Base-by-base conservation (phyloP, 306 rosid genomes). In the Cicer pinnatifidum region DNA sequence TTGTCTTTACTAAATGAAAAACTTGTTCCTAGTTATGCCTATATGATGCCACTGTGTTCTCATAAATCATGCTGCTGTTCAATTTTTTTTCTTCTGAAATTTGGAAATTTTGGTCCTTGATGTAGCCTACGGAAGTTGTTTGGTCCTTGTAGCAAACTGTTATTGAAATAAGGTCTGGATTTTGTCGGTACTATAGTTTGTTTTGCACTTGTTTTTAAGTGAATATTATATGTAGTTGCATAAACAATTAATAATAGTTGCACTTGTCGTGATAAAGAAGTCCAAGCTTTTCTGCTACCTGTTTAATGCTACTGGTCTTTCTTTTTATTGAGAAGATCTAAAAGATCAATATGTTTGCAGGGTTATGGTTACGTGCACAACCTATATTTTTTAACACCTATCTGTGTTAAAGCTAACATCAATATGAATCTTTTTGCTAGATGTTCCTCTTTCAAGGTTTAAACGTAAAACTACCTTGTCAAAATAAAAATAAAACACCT, bases 1-100 rank as follows among this genome's bases (percentile, higher is more conserved):
- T 60, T 82, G 82, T 71, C 82, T 82, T 78, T 78, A 73, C 69
- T 62, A 73, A 73, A 78, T 78, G 80, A 54, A 69, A 23, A 78
- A 54, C 70, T 45, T 68, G 47, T 47, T 75, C 67, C 64, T 47
- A 37, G 37, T 74, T 47, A 52, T 78, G 68, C 45, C 52, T 45
- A 37, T 82, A 69, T 59, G 62, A n/a, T 72, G 9, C 43, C 48
- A 35, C 40, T 44, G 58, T 67, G 11, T 78, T 41, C 56, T 35
- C 47, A 16, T 46, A 11, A 77, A 68, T 54, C 6, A 15, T 61
- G 9, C 9, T 11, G 40, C 46, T 11, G 33, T 62, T 51, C 12
- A 37, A 0, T 52, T 63, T 59, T 17, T 38, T 52, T 63, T 59
- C n/a, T 38, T 33, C 35, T 67, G 50, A 59, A 59, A 59, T 12